Evolutionary conservation across 345 rosid genomes (phyloP).

Genomic region (Citrus medica): DNA sequence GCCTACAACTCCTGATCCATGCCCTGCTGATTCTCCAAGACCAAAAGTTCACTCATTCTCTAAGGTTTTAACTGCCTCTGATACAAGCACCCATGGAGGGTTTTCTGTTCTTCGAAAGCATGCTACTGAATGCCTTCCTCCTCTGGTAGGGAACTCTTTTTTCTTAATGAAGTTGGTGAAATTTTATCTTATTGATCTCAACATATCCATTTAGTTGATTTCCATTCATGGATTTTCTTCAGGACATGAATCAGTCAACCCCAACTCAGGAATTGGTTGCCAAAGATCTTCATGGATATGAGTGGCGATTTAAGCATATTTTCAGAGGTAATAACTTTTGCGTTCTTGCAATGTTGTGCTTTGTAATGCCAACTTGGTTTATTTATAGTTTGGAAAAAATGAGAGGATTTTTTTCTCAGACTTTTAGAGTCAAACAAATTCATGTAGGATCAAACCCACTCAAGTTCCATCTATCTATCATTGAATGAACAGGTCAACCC

Average conservation of each 20-base stretch:
- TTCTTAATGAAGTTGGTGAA: neutral
- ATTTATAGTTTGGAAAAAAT: neutral
- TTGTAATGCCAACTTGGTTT: neutral
- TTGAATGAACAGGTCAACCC: constrained; percentile 70
- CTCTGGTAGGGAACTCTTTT: constrained; percentile 46
- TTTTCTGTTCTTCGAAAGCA: constrained; percentile 90
- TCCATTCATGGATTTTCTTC: constrained; percentile 15
- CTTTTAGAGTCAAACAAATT: neutral
- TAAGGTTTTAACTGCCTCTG: constrained; percentile 93
- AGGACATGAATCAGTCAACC: constrained; percentile 88
- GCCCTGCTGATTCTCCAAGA: constrained; percentile 39
- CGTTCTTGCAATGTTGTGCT: neutral
- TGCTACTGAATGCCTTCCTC: constrained; percentile 93
- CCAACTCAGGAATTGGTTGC: constrained; percentile 93
- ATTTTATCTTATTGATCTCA: neutral
- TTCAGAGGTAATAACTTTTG: constrained; percentile 58
- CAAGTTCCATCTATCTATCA: constrained; percentile 6
- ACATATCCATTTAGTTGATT: neutral
- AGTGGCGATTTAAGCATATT: constrained; percentile 95
- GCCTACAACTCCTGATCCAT: constrained; percentile 50
- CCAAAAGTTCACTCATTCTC: constrained; percentile 66
- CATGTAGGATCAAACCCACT: neutral
- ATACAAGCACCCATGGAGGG: constrained; percentile 98
- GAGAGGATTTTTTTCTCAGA: neutral
- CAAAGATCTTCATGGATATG: constrained; percentile 86